A percentile compares a stretch with the other conserved stretches of the same genome.
Evolutionary conservation across 1,284 basidiomycete species (phyloP).

Genomic region (Tilletia setariae): DNA sequence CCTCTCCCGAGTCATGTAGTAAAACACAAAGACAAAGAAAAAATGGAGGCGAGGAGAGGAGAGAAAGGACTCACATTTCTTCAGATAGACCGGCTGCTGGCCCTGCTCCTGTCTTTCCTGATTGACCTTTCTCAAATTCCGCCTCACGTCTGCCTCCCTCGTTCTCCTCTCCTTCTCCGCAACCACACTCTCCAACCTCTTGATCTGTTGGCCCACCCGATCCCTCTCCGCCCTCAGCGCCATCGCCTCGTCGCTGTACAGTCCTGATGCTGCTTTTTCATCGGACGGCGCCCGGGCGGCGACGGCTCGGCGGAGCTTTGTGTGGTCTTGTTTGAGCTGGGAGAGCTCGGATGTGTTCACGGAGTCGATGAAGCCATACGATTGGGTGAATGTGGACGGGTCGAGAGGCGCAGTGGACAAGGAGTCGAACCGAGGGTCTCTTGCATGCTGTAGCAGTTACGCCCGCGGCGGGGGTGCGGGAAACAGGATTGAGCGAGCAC

Average conservation of each 20-base stretch:
- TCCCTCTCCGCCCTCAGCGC: not conserved
- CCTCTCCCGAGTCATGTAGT: too few species aligned
- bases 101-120: constrained; percentile 7
- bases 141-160: constrained; percentile 1
- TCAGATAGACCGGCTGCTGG: constrained; percentile 1
- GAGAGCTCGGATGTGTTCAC: not conserved
- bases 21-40: too few species aligned
- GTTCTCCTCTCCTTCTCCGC: constrained; percentile 7
- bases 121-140: constrained; percentile 12
- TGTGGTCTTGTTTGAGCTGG: not conserved
- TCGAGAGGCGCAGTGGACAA: not conserved
- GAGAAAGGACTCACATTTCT: not conserved
- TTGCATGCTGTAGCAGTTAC: not conserved
- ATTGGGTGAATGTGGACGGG: not conserved
- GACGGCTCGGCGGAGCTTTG: constrained; percentile 6
- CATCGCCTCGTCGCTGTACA: constrained; percentile 11
- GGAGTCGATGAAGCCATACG: constrained; percentile 1
- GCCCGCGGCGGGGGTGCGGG: too few species aligned
- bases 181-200: not conserved
- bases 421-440: constrained; percentile 14
- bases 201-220: constrained; percentile 3
- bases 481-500: too few species aligned
- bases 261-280: not conserved
- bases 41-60: too few species aligned
- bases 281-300: constrained; percentile 1